Evolutionary conservation across 2,329 filamentous ascomycete species (phyloP), one percentile per base, ranked within the genome.

Genomic region (Helotiales sp.): DNA sequence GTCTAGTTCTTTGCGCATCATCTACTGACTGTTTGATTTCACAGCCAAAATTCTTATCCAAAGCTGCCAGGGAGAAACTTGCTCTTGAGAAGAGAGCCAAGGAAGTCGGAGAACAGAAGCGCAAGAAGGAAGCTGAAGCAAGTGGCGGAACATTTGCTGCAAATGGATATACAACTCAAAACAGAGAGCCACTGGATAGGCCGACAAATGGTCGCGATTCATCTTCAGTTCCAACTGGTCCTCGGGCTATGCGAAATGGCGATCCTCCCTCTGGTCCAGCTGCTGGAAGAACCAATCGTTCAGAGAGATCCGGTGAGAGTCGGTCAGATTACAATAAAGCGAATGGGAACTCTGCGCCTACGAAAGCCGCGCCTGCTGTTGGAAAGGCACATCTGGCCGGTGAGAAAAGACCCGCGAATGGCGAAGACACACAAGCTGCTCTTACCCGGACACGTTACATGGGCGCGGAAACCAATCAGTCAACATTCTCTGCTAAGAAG

Each of bases 401-500:
- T n/a, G 76, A 78, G 65, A 79, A 79, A 64, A 70, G 77, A 13
- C 75, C 77, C 11, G 73, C 76, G 4, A 77, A 78, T 66, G 76
- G 76, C 13, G 89, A 89, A 69, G 87, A 89, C 57, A 87, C 91
- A 10, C 93, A 96, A 76, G 89, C 90, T 10, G 87, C 89, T 30
- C 82, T 96, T 66, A 88, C 93, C 69, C 86, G 92, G 67, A 89
- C 93, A 73, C 86, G 93, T 69, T 99, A 99, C 77, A 94, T 98
- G 86, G 96, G 96, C 2, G 91, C 93, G 0, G 93, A 97, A 71
- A 88, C 92, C 61, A 96, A 96, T 71, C 87, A 90, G 70, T 94
- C 91, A 4, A 97, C 87, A 43, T 97, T 98, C 77, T 97, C 93
- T 0, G 94, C 94, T 0, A 93, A 96, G 82, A 99, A 98, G 86